phyloP scores from a whole-genome alignment of 139 green algal genomes.

The Nannochloris sp. region DNA sequence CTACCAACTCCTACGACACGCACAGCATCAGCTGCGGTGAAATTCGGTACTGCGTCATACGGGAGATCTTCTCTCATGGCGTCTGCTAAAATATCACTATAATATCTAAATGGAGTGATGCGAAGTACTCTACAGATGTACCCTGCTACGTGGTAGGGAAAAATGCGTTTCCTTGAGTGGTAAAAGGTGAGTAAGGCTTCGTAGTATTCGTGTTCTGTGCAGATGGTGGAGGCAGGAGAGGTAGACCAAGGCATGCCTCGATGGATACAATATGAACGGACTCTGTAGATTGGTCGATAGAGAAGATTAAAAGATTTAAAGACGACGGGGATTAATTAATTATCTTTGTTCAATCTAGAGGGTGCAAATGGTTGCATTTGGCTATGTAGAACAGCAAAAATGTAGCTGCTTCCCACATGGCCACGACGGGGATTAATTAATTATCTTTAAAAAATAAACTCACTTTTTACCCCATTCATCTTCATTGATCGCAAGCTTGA shows the following conservation, averaged over 20 bases:
- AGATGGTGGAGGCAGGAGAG: constrained; percentile 49
- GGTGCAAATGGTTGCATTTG: neutral
- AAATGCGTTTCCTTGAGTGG: constrained; percentile 65
- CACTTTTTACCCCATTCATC: constrained; percentile 28
- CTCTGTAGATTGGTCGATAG: constrained; percentile 37
- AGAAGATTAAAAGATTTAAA: neutral
- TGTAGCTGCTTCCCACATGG: too few species aligned
- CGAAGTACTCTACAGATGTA: constrained; percentile 80
- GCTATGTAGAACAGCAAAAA: too few species aligned
- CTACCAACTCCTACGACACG: constrained; percentile 74
- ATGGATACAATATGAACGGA: constrained; percentile 78
- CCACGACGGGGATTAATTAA: too few species aligned
- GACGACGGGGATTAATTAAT: neutral
- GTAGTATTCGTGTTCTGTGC: constrained; percentile 84
- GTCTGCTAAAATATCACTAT: constrained; percentile 70
- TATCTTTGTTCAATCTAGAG: neutral
- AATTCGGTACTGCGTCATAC: constrained; percentile 93
- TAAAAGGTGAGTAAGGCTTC: constrained; percentile 72
- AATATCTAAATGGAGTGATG: constrained; percentile 83
- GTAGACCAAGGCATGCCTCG: constrained; percentile 57
- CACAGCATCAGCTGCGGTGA: constrained; percentile 84
- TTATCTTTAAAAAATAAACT: constrained; percentile 27
- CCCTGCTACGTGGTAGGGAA: constrained; percentile 84
- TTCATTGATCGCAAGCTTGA: constrained; percentile 33
- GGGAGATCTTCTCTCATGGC: constrained; percentile 71